Base-by-base conservation (phyloP, 2,329 filamentous ascomycete species). In the Aspergillus felis region DNA sequence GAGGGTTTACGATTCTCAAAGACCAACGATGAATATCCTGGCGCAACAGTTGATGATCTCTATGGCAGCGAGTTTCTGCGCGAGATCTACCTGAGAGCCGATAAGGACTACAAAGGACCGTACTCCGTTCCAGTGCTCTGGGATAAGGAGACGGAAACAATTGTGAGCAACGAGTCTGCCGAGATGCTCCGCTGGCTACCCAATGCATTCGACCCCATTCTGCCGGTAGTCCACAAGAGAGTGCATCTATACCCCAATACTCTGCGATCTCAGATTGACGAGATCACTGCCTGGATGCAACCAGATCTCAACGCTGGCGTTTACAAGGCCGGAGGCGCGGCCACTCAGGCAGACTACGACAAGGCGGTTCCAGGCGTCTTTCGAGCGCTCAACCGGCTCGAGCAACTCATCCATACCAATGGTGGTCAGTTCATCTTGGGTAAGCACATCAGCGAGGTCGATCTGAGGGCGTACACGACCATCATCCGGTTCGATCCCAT, bases 91-190 rank as follows among this genome's bases (percentile, higher is more conserved):
- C 87, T 87, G 72, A 80, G 78, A 56, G 84, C 81, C 1, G 84
- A 87, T 62, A 75, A 79, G 10, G 76, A 79, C 4, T 88, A 87
- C 70, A 82, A 83, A 61, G 85, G 85, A 0, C 76, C 81, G 22
- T 87, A 86, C 68, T 81, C 78, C 7, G 85, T 87, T 1, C 85
- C 85, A 0, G 62, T 85, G 1, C 75, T 88, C 0, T 88, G 84
- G 85, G 85, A 87, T 66, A 84, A 78, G 65, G 80, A 84, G 67
- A 76, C 76, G 2, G 71, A 73, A 12, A 82, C 78, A 0, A 81
- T 83, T 3, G 84, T 87, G 49, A 85, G 84, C 68, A 87, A 86
- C 69, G 85, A 87, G 69, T 83, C 79, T 27, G 72, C 77, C 0
- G 84, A 87, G 65, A 71, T 87, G 28, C 70, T 87, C 48, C 78